A percentile compares a stretch with the other conserved stretches of the same genome.
Evolutionary conservation across 1,284 basidiomycete species (phyloP).

Genomic region (Athelia psychrophila): DNA sequence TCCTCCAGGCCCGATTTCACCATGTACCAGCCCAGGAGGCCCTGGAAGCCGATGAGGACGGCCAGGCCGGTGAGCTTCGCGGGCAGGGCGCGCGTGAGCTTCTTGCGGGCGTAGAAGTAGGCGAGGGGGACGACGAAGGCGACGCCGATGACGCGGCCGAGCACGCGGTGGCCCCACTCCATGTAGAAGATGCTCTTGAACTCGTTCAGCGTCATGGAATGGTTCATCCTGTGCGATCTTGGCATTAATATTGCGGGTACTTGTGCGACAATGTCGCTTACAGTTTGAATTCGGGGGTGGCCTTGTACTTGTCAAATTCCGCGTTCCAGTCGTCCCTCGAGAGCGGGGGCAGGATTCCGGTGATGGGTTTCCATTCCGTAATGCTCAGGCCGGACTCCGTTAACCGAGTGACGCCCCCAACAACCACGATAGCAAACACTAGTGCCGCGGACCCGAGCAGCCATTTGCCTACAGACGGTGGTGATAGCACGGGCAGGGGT

Average conservation of each 20-base stretch:
- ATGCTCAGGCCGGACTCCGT: constrained; percentile 98
- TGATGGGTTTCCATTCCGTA: constrained; percentile 96
- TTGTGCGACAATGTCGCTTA: constrained; percentile 42
- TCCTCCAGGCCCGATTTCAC: constrained; percentile 94
- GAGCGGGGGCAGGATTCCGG: constrained; percentile 86
- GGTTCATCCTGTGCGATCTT: constrained; percentile 70
- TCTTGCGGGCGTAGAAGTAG: constrained; percentile 74
- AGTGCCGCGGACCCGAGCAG: constrained; percentile 81
- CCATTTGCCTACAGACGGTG: constrained; percentile 79
- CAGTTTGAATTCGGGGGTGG: constrained; percentile 95
- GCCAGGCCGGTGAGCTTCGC: constrained; percentile 70
- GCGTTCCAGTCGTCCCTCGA: constrained; percentile 77
- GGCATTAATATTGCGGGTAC: neutral
- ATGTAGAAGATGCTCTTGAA: constrained; percentile 98
- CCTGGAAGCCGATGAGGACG: constrained; percentile 85
- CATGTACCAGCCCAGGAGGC: constrained; percentile 98
- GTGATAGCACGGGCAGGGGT: constrained; percentile 59
- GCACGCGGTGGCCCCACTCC: constrained; percentile 97
- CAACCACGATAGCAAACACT: constrained; percentile 90
- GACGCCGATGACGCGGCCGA: constrained; percentile 88
- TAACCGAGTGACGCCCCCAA: constrained; percentile 94
- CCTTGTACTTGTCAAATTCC: constrained; percentile 95
- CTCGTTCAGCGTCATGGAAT: constrained; percentile 81
- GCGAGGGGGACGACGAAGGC: constrained; percentile 78
- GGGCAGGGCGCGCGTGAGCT: constrained; percentile 63